Evolutionary conservation across 1,139 yeast species (phyloP).

Genomic region (Groenewaldozyma sp.): DNA sequence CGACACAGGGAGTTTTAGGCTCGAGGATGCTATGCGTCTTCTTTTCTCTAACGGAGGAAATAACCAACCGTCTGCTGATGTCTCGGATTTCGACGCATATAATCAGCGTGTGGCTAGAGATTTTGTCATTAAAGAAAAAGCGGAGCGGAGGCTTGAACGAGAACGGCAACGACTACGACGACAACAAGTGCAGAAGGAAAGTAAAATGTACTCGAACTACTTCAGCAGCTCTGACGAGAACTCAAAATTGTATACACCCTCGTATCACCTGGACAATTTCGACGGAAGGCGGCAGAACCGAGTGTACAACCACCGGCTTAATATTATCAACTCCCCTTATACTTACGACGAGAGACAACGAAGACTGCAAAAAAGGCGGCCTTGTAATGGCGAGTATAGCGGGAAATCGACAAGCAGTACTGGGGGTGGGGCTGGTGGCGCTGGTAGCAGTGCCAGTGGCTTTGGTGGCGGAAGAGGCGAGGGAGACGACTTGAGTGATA

Average conservation of each 20-base stretch:
- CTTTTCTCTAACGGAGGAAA: constrained; percentile 8
- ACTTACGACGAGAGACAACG: constrained; percentile 17
- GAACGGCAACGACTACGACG: constrained; percentile 13
- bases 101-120: constrained; percentile 30
- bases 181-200: constrained; percentile 10
- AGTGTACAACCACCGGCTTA: constrained; percentile 21
- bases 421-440: neutral
- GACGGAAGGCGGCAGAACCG: constrained; percentile 24
- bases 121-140: constrained; percentile 25
- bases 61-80: constrained; percentile 7
- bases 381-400: constrained; percentile 4
- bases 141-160: constrained; percentile 18
- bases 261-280: constrained; percentile 23
- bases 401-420: constrained; percentile 6
- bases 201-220: constrained; percentile 22
- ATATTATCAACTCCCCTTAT: constrained; percentile 18
- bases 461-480: neutral
- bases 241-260: constrained; percentile 14
- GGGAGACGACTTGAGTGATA: constrained; percentile 3
- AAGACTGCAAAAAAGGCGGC: constrained; percentile 6
- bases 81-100: constrained; percentile 33
- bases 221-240: constrained; percentile 15
- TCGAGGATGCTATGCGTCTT: constrained; percentile 19
- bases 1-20: constrained; percentile 16
- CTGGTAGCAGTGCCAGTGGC: constrained; percentile 3